phyloP scores from a whole-genome alignment of 768 basidiomycete genomes.

The Boletus reticulatus region DNA sequence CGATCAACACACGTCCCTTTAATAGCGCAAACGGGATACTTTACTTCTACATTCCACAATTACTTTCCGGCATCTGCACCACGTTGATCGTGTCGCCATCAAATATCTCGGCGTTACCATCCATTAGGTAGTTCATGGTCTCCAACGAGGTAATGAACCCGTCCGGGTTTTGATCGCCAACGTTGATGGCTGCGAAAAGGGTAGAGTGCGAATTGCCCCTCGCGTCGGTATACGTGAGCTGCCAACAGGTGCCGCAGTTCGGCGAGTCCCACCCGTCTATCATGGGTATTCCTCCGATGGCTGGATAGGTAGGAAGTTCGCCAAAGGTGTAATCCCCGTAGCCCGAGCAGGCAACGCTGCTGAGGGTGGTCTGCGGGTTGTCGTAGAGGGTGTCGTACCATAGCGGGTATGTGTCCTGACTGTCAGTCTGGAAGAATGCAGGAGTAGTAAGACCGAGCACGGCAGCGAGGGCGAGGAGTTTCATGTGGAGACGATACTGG shows the following conservation, averaged over 20 bases:
- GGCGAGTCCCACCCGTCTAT: slow-evolving; percentile 51
- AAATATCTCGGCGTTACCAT: slow-evolving; percentile 22
- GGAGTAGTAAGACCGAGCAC: slow-evolving; percentile 7
- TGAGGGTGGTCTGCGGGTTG: slow-evolving; percentile 36
- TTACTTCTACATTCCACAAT: slow-evolving; percentile 10
- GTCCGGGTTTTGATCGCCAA: slow-evolving; percentile 25
- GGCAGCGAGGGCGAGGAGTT: neutral
- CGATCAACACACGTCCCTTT: too few species aligned
- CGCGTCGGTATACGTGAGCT: slow-evolving; percentile 43
- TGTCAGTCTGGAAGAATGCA: neutral
- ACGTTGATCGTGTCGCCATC: slow-evolving; percentile 28
- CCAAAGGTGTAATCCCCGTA: neutral
- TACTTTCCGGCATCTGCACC: slow-evolving; percentile 11
- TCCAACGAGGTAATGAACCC: slow-evolving; percentile 37
- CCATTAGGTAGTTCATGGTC: slow-evolving; percentile 35
- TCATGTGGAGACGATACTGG: slow-evolving; percentile 5
- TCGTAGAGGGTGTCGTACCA: slow-evolving; percentile 56
- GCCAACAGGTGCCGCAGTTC: slow-evolving; percentile 61
- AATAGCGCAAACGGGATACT: too few species aligned
- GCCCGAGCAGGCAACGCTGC: slow-evolving; percentile 45
- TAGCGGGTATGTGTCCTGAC: slow-evolving; percentile 21
- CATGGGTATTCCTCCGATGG: slow-evolving; percentile 55
- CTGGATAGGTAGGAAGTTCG: slow-evolving; percentile 21
- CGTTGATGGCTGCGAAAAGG: slow-evolving; percentile 53
- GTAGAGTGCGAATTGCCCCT: slow-evolving; percentile 35